phyloP scores from a whole-genome alignment of 352 stramenopile genomes.

The Aphanomyces stellatus region DNA sequence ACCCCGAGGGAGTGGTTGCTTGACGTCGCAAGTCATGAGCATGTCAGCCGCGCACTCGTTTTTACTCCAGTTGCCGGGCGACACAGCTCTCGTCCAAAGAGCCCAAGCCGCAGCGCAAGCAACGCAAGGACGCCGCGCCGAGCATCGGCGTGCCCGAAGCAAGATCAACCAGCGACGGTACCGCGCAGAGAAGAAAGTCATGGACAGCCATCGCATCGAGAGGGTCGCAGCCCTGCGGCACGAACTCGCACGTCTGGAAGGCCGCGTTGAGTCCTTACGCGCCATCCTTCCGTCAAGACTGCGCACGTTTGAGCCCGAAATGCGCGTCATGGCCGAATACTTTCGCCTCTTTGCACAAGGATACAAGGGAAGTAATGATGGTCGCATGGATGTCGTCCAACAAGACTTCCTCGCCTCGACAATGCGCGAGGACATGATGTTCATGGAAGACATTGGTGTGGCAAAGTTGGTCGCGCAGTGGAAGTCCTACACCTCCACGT shows the following conservation, averaged over 20 bases:
- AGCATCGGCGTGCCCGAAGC: no score
- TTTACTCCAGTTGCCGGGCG: no score
- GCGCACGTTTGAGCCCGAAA: background rate
- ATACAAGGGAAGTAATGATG: background rate
- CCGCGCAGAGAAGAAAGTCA: background rate
- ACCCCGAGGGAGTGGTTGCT: no score
- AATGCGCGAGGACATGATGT: background rate
- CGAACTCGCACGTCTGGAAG: background rate
- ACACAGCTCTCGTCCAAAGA: no score
- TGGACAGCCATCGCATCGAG: background rate
- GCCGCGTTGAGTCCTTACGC: background rate
- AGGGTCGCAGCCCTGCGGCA: background rate
- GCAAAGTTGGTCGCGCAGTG: conserved; percentile 6
- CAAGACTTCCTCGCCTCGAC: background rate
- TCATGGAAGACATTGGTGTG: background rate
- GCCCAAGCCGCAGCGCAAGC: no score
- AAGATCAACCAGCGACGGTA: background rate
- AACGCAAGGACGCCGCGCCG: no score
- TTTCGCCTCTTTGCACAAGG: conserved; percentile 5
- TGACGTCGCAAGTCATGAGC: no score
- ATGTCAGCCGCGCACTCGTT: no score
- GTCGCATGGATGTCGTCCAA: background rate
- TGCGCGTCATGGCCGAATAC: conserved; percentile 1
- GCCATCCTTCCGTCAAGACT: background rate
- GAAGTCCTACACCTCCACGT: background rate